Percentiles rank a stretch among this genome's conserved stretches.
These are phyloP conservation scores for Boletus rex-veris DNA, from an alignment of 768 basidiomycete genomes.

Conservation along the genomic window DNA sequence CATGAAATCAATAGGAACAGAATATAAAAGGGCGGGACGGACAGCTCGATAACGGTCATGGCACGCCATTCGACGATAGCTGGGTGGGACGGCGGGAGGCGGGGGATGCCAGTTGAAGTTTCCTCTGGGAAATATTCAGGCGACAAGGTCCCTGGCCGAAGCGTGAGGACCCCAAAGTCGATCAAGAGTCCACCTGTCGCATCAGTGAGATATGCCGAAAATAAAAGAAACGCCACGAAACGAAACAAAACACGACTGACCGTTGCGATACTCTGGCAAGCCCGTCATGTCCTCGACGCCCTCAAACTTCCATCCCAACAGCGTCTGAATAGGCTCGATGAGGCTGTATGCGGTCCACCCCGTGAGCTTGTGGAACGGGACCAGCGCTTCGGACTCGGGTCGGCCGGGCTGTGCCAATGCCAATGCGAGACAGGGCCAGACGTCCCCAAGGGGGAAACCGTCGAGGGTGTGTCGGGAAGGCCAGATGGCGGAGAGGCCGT, in stretches of 20 bases:
- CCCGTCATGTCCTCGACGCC: slow-evolving; percentile 87
- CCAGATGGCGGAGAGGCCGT: slow-evolving; percentile 87
- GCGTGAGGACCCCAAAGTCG: slow-evolving; percentile 74
- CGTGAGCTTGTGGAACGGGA: slow-evolving; percentile 95
- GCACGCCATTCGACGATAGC: slow-evolving; percentile 96
- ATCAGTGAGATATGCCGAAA: not conserved
- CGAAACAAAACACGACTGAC: slow-evolving; percentile 24
- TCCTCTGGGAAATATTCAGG: slow-evolving; percentile 39
- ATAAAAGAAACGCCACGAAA: not conserved
- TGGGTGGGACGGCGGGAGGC: slow-evolving; percentile 71
- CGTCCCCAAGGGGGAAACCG: slow-evolving; percentile 80
- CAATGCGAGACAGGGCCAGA: slow-evolving; percentile 80
- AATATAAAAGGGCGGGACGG: not conserved
- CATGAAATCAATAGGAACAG: not conserved
- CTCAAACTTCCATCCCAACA: slow-evolving; percentile 77
- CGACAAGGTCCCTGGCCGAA: slow-evolving; percentile 55
- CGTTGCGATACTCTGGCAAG: slow-evolving; percentile 93
- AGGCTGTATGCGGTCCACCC: slow-evolving; percentile 93
- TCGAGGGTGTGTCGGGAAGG: slow-evolving; percentile 68
- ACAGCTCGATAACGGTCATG: slow-evolving; percentile 92
- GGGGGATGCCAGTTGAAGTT: slow-evolving; percentile 45
- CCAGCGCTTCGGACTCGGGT: slow-evolving; percentile 60
- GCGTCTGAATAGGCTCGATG: slow-evolving; percentile 75
- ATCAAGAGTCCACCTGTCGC: slow-evolving; percentile 79
- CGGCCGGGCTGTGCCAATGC: slow-evolving; percentile 28